Evolutionary conservation across 371 early-diverging fungal genomes (phyloP).

Genomic region (Conidiobolus incongruus): DNA sequence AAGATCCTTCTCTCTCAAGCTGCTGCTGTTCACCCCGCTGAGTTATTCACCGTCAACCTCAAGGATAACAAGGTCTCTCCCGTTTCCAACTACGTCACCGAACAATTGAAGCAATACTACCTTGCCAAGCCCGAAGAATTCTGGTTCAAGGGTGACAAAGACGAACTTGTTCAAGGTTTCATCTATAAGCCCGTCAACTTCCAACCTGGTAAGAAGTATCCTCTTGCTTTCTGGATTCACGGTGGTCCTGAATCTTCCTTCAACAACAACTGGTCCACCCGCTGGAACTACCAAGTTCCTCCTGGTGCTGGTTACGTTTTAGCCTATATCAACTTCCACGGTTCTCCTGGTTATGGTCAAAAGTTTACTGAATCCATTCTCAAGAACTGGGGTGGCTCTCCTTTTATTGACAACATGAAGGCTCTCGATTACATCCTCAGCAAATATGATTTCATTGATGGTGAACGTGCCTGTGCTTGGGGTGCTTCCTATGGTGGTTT

Average conservation of each 20-base stretch:
- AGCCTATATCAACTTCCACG: slow-evolving; percentile 50
- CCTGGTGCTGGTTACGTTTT: slow-evolving; percentile 51
- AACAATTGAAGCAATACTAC: too few species aligned
- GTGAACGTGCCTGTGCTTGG: too few species aligned
- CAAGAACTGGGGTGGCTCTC: slow-evolving; percentile 55
- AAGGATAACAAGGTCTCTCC: too few species aligned
- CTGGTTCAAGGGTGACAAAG: slow-evolving; percentile 35
- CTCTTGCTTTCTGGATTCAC: slow-evolving; percentile 60
- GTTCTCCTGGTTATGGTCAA: slow-evolving; percentile 69
- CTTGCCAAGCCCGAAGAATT: too few species aligned
- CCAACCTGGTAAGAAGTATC: slow-evolving; percentile 33
- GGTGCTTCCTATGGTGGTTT: slow-evolving; percentile 80
- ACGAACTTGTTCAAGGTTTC: slow-evolving; percentile 42
- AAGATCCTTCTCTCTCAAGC: too few species aligned
- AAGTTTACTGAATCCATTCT: slow-evolving; percentile 46
- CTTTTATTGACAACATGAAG: slow-evolving; percentile 47
- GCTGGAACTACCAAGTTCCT: slow-evolving; percentile 41
- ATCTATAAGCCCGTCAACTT: slow-evolving; percentile 40
- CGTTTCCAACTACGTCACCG: too few species aligned
- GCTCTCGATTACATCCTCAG: slow-evolving; percentile 41
- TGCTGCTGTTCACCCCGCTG: too few species aligned
- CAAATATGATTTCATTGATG: slow-evolving; percentile 29
- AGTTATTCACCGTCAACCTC: too few species aligned
- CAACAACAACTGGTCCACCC: not conserved
- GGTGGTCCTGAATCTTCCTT: slow-evolving; percentile 15